phyloP scores from a whole-genome alignment of 129 eudicot genomes.

The Silybum marianum region DNA sequence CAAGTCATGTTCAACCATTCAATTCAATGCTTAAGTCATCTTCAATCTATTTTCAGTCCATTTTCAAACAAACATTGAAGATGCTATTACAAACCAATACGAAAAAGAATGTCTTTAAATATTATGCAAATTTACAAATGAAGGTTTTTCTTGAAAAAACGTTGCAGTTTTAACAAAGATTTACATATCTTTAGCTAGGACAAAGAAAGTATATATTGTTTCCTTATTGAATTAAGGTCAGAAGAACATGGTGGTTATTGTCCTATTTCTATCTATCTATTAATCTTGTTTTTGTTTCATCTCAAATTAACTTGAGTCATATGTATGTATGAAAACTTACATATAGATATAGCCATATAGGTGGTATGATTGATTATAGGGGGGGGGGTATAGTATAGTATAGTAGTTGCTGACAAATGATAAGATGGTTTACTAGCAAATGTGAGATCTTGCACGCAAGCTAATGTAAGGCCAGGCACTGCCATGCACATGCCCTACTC shows the following conservation, averaged over 20 bases:
- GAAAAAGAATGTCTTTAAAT: neutral
- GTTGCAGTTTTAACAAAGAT: no score
- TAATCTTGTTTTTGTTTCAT: neutral
- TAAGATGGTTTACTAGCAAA: constrained; percentile 34
- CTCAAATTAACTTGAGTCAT: constrained; percentile 42
- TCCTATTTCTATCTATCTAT: no score
- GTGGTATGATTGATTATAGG: constrained; percentile 16
- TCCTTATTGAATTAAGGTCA: no score
- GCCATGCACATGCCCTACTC: constrained; percentile 31
- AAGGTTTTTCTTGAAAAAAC: no score
- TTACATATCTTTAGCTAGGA: no score
- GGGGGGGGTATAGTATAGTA: neutral
- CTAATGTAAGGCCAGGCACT: constrained; percentile 6
- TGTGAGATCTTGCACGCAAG: constrained; percentile 32
- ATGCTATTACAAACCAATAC: neutral
- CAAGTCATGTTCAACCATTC: no score
- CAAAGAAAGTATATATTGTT: no score
- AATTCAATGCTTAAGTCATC: no score
- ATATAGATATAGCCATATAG: neutral
- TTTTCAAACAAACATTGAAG: no score
- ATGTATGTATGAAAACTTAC: neutral
- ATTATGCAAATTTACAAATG: no score
- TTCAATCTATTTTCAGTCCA: no score
- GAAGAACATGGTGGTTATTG: no score
- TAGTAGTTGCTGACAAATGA: constrained; percentile 31